Evolutionary conservation across 2,329 filamentous ascomycete species (phyloP).

Genomic region (Penicillium sp.): DNA sequence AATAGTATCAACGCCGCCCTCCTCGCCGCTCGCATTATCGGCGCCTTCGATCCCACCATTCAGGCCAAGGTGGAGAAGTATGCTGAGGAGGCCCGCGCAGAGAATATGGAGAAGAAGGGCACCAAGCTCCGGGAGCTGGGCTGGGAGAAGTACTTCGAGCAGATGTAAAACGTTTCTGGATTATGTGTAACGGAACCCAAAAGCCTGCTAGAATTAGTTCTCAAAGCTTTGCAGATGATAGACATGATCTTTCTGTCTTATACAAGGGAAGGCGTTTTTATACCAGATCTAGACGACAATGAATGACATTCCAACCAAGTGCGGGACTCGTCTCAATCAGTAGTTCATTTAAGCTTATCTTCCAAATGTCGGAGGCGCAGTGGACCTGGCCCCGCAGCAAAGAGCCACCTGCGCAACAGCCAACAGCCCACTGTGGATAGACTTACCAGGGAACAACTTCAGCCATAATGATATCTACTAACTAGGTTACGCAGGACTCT

Average conservation of each 20-base stretch:
- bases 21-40: slow-evolving; percentile 65
- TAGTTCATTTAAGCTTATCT: neutral
- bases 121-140: slow-evolving; percentile 42
- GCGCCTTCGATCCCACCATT: slow-evolving; percentile 44
- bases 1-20: slow-evolving; percentile 74
- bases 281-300: slow-evolving; percentile 22
- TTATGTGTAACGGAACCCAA: slow-evolving; percentile 1
- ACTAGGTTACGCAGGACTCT: neutral
- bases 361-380: neutral
- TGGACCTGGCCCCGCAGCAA: neutral
- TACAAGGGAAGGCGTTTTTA: slow-evolving; percentile 16
- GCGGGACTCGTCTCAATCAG: neutral
- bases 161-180: slow-evolving; percentile 30
- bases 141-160: slow-evolving; percentile 44
- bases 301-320: slow-evolving; percentile 6
- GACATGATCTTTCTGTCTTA: neutral
- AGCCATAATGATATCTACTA: neutral
- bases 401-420: neutral
- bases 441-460: neutral
- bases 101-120: slow-evolving; percentile 44
- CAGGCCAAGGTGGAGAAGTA: slow-evolving; percentile 44
- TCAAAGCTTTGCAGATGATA: slow-evolving; percentile 2
- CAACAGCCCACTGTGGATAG: neutral
- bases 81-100: slow-evolving; percentile 38
- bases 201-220: slow-evolving; percentile 1